Percentiles rank a stretch among this genome's conserved stretches.
Conservation (phyloP, 2,329 filamentous ascomycete genomes). For the Hortaea werneckii region DNA sequence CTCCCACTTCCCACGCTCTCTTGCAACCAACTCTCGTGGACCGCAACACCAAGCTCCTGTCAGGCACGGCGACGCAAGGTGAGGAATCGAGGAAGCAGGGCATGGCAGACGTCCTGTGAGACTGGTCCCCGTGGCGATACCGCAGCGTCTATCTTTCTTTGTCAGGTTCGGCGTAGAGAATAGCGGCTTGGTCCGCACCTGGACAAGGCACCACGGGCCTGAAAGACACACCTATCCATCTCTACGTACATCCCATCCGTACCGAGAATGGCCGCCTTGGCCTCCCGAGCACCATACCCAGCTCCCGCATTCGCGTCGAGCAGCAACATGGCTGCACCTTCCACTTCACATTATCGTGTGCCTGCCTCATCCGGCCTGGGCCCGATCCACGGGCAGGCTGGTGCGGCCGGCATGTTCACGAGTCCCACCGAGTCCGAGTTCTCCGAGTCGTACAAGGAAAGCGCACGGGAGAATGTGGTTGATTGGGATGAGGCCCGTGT, state of each 20-base stretch:
- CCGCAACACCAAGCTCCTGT: too few species aligned
- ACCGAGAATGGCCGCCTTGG: constrained; percentile 61
- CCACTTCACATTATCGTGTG: constrained; percentile 16
- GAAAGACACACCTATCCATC: too few species aligned
- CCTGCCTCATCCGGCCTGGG: constrained; percentile 8
- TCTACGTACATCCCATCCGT: neutral
- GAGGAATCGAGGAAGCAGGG: neutral
- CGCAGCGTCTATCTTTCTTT: neutral
- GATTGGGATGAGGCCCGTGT: constrained; percentile 86
- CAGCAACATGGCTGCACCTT: constrained; percentile 11
- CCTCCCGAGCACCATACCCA: constrained; percentile 62
- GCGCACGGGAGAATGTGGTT: constrained; percentile 27
- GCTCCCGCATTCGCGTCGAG: constrained; percentile 29
- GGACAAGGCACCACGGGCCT: too few species aligned
- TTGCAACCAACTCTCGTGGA: too few species aligned
- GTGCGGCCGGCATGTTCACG: constrained; percentile 45
- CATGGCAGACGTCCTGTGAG: neutral
- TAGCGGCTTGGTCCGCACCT: constrained; percentile 1
- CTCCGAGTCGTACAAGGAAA: constrained; percentile 59
- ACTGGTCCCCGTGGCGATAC: neutral
- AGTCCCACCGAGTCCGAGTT: constrained; percentile 92
- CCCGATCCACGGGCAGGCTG: constrained; percentile 27
- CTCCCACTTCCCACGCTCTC: too few species aligned
- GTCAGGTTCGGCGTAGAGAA: neutral
- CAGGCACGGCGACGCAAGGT: too few species aligned